Evolutionary conservation across 495 filamentous ascomycete genomes (phyloP).

Genomic region (Annulohypoxylon bovei): DNA sequence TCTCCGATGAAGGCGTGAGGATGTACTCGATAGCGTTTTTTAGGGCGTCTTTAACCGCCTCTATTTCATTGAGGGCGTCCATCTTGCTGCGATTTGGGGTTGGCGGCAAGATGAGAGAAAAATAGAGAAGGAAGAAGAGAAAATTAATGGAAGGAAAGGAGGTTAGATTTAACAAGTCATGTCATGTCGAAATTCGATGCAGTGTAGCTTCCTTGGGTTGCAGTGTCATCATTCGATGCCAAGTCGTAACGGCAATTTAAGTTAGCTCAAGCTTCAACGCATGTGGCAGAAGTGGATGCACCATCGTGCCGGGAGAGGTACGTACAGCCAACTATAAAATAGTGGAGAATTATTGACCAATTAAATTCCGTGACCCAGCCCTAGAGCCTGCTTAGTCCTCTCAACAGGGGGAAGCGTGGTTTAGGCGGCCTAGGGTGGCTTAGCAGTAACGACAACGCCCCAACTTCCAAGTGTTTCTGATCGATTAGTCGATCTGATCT

Average conservation of each 20-base stretch:
- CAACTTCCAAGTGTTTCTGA: constrained; percentile 13
- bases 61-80: constrained; percentile 11
- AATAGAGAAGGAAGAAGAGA: not conserved
- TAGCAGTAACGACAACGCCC: constrained; percentile 21
- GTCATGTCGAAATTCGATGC: constrained; percentile 19
- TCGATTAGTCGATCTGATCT: constrained; percentile 9
- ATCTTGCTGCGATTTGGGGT: not conserved
- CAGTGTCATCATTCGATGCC: constrained; percentile 44
- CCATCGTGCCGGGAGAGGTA: constrained; percentile 36
- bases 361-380: not conserved
- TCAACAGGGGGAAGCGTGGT: not conserved
- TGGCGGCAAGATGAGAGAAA: not conserved
- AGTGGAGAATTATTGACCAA: constrained; percentile 6
- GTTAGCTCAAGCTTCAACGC: constrained; percentile 15
- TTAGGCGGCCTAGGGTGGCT: constrained; percentile 22
- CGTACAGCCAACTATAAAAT: not conserved
- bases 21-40: constrained; percentile 54
- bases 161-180: constrained; percentile 14
- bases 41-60: constrained; percentile 43
- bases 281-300: constrained; percentile 14
- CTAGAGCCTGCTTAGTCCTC: not conserved
- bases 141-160: not conserved
- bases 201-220: constrained; percentile 29
- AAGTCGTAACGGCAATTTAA: constrained; percentile 23
- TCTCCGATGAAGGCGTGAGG: constrained; percentile 61